A percentile compares a stretch with the other conserved stretches of the same genome.
Conservation (phyloP, 2,329 filamentous ascomycete species). For the Sporothrix schenckii region DNA sequence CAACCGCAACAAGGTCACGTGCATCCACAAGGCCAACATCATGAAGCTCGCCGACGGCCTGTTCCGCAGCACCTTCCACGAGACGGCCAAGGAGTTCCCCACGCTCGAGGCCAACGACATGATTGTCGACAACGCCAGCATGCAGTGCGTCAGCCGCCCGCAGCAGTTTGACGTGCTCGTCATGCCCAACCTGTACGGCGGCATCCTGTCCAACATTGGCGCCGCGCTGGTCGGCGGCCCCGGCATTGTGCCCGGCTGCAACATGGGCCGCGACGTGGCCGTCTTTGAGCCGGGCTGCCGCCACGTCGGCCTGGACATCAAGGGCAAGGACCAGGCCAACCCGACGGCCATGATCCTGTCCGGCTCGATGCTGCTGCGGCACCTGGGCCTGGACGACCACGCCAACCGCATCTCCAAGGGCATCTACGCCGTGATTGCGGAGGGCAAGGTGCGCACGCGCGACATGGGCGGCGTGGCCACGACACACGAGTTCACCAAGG, state of each 20-base stretch:
- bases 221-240: constrained; percentile 95
- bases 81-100: constrained; percentile 90
- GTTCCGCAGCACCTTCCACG: constrained; percentile 97
- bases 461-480: constrained; percentile 93
- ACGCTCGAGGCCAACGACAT: constrained; percentile 97
- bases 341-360: constrained; percentile 94
- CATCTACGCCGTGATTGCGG: constrained; percentile 75
- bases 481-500: constrained; percentile 93
- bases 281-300: constrained; percentile 99
- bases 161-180: constrained; percentile 99
- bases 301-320: constrained; percentile 98
- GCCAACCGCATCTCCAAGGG: constrained; percentile 97
- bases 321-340: constrained; percentile 99
- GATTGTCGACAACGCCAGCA: constrained; percentile 99
- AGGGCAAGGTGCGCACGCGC: constrained; percentile 84
- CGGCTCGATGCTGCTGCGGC: constrained; percentile 94
- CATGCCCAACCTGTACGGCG: constrained; percentile 99
- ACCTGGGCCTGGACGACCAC: constrained; percentile 96
- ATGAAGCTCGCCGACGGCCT: constrained; percentile 99
- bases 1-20: constrained; percentile 98
- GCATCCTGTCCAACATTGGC: constrained; percentile 98
- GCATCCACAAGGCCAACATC: constrained; percentile 99
- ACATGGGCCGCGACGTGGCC: constrained; percentile 98
- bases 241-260: constrained; percentile 96
- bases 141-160: constrained; percentile 95